These are phyloP conservation scores for Vitis hybrid DNA, from an alignment of 177 flowering plant genomes.

Conservation along the genomic window DNA sequence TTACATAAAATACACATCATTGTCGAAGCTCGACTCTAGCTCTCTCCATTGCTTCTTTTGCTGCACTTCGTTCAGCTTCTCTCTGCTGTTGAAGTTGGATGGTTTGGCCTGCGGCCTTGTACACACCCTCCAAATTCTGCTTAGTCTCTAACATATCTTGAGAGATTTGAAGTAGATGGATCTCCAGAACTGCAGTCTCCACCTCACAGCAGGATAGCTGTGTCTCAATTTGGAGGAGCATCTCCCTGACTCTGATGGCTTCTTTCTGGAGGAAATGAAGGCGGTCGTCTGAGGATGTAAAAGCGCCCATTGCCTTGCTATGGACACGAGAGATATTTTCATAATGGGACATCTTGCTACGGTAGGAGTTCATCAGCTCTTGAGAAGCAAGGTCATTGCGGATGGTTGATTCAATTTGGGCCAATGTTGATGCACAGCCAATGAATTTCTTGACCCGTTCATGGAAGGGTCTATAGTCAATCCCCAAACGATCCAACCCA, in stretches of 20 bases:
- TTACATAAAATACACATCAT: neutral
- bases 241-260: neutral
- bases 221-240: slow-evolving; percentile 14
- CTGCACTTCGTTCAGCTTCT: slow-evolving; percentile 13
- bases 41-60: slow-evolving; percentile 19
- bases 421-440: slow-evolving; percentile 4
- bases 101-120: slow-evolving; percentile 6
- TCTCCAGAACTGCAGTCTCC: slow-evolving; percentile 4
- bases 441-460: slow-evolving; percentile 16
- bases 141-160: neutral
- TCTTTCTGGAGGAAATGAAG: neutral
- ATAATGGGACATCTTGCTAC: neutral
- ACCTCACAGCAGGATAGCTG: slow-evolving; percentile 8
- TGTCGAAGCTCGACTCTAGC: slow-evolving; percentile 12
- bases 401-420: slow-evolving; percentile 1
- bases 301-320: slow-evolving; percentile 3
- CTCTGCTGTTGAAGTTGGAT: neutral
- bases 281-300: slow-evolving; percentile 3
- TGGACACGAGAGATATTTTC: slow-evolving; percentile 1
- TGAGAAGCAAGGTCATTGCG: neutral
- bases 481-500: slow-evolving; percentile 10
- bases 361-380: slow-evolving; percentile 4
- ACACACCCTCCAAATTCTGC: slow-evolving; percentile 2
- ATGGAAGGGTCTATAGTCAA: slow-evolving; percentile 2
- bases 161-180: slow-evolving; percentile 1